These are phyloP conservation scores for Diplodia sapinea DNA, from an alignment of 2,329 filamentous ascomycete species.

Conservation along the genomic window DNA sequence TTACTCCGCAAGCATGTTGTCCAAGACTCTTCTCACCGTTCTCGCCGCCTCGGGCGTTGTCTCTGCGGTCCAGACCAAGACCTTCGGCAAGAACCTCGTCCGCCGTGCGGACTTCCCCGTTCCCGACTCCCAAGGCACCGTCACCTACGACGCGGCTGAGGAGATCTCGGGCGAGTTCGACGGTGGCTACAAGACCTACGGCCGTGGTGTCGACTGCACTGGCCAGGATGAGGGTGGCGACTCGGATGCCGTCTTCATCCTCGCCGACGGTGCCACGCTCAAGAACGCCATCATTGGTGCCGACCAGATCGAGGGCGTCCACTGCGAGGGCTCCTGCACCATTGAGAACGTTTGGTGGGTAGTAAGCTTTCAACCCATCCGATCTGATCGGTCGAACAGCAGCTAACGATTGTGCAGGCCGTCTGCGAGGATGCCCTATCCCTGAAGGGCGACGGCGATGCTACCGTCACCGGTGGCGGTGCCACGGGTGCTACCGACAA, in stretches of 20 bases:
- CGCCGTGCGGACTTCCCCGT: slow-evolving; percentile 32
- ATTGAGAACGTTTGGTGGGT: slow-evolving; percentile 55
- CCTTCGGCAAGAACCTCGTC: slow-evolving; percentile 24
- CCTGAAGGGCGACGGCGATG: slow-evolving; percentile 47
- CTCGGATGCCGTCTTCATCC: slow-evolving; percentile 59
- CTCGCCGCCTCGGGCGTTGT: slow-evolving; percentile 23
- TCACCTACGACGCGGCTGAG: slow-evolving; percentile 31
- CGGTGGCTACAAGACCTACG: slow-evolving; percentile 30
- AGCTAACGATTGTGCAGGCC: slow-evolving; percentile 32
- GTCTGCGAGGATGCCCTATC: slow-evolving; percentile 52
- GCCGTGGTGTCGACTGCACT: slow-evolving; percentile 34
- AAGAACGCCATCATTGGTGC: slow-evolving; percentile 63
- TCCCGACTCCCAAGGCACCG: slow-evolving; percentile 28
- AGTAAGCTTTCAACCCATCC: no score
- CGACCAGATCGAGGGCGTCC: slow-evolving; percentile 58
- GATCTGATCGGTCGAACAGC: no score
- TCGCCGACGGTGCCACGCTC: slow-evolving; percentile 58
- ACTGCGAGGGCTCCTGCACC: slow-evolving; percentile 59
- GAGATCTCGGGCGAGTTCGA: slow-evolving; percentile 29
- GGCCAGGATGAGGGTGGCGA: slow-evolving; percentile 54
- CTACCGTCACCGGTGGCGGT: slow-evolving; percentile 50
- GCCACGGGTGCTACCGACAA: slow-evolving; percentile 44
- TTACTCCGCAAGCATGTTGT: slow-evolving; percentile 23
- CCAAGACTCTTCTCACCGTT: slow-evolving; percentile 29
- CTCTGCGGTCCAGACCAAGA: slow-evolving; percentile 23